Conservation (phyloP, 2,329 filamentous ascomycete species). For the Apiospora kogelbergensis region DNA sequence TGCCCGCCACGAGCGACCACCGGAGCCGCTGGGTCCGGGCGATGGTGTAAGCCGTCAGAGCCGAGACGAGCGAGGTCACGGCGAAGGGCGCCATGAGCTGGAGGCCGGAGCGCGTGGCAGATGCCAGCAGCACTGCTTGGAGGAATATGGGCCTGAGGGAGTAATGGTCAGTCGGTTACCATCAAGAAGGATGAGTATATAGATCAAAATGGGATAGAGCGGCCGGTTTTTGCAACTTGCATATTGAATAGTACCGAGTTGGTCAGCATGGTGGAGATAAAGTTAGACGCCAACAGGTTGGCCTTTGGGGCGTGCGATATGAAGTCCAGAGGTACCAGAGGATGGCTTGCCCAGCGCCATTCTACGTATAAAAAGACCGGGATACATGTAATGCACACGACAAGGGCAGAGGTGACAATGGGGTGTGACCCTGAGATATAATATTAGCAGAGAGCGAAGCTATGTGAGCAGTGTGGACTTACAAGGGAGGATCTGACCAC, state of each 20-base stretch:
- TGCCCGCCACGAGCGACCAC: not conserved
- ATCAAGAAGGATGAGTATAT: too few relatives aligned
- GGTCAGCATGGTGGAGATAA: not conserved
- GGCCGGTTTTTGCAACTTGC: not conserved
- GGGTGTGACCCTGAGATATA: not conserved
- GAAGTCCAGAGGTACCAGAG: not conserved
- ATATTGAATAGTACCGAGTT: not conserved
- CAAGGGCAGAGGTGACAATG: not conserved
- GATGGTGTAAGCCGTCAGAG: not conserved
- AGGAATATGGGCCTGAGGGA: not conserved
- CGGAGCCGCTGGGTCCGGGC: not conserved
- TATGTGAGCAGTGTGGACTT: not conserved
- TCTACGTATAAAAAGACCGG: not conserved
- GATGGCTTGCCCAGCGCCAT: not conserved
- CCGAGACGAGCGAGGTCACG: not conserved
- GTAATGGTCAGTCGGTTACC: too few relatives aligned
- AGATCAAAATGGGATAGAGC: too few relatives aligned
- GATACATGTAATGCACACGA: not conserved
- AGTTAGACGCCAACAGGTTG: not conserved
- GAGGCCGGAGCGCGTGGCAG: not conserved
- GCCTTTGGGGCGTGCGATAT: not conserved
- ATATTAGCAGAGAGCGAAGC: not conserved
- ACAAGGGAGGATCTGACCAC: conserved; percentile 1
- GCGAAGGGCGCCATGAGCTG: not conserved
- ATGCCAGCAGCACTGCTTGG: not conserved